Conservation (phyloP, 2,329 filamentous ascomycete genomes). For the Alternaria solani region DNA sequence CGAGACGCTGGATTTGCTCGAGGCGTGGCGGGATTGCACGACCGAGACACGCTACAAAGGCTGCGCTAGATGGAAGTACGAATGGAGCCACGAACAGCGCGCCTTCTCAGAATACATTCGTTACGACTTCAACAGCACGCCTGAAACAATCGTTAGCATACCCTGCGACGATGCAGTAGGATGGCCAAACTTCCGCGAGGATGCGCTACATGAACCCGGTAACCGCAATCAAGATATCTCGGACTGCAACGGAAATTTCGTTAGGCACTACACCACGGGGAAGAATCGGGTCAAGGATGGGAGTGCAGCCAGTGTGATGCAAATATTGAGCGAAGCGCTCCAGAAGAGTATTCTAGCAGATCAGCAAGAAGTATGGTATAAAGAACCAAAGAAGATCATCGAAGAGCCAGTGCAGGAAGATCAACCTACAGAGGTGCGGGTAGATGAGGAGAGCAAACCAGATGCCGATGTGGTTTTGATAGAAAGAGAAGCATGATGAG, state of each 20-base stretch:
- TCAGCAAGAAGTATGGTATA: constrained; percentile 17
- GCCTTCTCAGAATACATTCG: constrained; percentile 47
- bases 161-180: constrained; percentile 49
- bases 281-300: constrained; percentile 23
- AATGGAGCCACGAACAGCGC: constrained; percentile 45
- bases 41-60: constrained; percentile 34
- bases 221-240: constrained; percentile 7
- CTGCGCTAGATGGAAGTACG: constrained; percentile 39
- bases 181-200: constrained; percentile 36
- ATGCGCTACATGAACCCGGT: constrained; percentile 17
- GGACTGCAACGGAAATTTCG: constrained; percentile 41
- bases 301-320: constrained; percentile 20
- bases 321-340: constrained; percentile 20
- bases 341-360: constrained; percentile 18
- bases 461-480: background rate
- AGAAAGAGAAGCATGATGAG: background rate
- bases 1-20: constrained; percentile 36
- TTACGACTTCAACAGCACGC: constrained; percentile 40
- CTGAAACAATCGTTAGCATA: constrained; percentile 39
- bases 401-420: background rate
- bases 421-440: background rate
- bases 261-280: constrained; percentile 38
- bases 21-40: constrained; percentile 44
- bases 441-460: background rate
- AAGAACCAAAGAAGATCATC: constrained; percentile 16